A percentile compares a stretch with the other conserved stretches of the same genome.
These are phyloP conservation scores for Penicillium sp. DNA, from an alignment of 2,329 filamentous ascomycete genomes.

Conservation along the genomic window DNA sequence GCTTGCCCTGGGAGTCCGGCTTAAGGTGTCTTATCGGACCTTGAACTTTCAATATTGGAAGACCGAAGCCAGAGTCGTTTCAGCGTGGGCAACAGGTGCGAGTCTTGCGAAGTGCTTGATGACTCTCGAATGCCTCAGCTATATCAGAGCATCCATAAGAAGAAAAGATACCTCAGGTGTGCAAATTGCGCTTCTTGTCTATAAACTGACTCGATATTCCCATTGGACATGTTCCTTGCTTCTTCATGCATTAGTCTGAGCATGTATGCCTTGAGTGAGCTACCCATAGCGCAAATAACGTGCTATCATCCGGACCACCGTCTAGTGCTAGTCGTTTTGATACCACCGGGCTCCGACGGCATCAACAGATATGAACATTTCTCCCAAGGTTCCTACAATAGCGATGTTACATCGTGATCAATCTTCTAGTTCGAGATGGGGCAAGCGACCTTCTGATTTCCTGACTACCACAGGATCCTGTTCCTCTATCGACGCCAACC, in stretches of 20 bases:
- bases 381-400: background rate
- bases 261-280: background rate
- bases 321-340: background rate
- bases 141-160: too few relatives aligned
- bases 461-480: too few relatives aligned
- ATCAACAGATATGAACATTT: background rate
- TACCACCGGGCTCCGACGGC: constrained; percentile 5
- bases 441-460: background rate
- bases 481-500: background rate
- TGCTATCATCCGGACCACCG: background rate
- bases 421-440: background rate
- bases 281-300: background rate
- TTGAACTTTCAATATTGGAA: too few relatives aligned
- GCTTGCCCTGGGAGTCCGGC: too few relatives aligned
- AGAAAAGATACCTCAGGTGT: too few relatives aligned
- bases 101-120: too few relatives aligned
- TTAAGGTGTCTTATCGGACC: too few relatives aligned
- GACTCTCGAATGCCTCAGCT: too few relatives aligned
- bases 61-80: too few relatives aligned
- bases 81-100: too few relatives aligned
- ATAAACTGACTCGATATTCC: too few relatives aligned
- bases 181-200: too few relatives aligned
- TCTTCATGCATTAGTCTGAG: background rate
- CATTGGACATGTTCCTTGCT: background rate
- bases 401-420: background rate